Base-by-base conservation (phyloP, 768 basidiomycete species). In the Collybia sordida region DNA sequence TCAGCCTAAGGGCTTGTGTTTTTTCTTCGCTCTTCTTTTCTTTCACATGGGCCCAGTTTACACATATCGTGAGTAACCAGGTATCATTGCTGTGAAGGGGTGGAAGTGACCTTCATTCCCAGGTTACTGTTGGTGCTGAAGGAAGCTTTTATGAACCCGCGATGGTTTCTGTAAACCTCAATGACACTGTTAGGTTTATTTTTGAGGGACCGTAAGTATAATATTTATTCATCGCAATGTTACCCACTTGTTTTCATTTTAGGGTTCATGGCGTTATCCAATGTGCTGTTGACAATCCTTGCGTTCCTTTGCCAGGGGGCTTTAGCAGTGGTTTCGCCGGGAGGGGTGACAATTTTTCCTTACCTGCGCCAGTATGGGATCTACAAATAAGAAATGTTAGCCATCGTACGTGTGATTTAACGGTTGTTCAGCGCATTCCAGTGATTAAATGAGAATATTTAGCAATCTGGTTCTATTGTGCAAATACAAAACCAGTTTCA, bases 221-320 rank as follows among this genome's bases (percentile, higher is more conserved):
- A 22, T 4, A 18, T 4, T 34, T 25, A 35, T 38, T 23, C 25
- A n/a, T 46, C 15, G 17, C 11, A 18, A 14, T 42, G 18, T 35
- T 18, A 40, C 31, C 28, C 15, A 24, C 28, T 4, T 18, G 18
- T 24, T 6, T 18, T 3, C 22, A 35, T 22, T 38, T 2, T 25
- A 74, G 74, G 27, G 44, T 53, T 17, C 77, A 79, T 55, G 66
- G 70, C 8, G 71, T 75, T 6, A 71, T 75, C 0, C 73, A 79
- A 53, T 64, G 64, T 40, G 49, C 59, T 1, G 67, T 68, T 47
- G 63, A 65, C 0, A 48, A 58, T 9, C 77, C 78, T 2, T 79
- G 78, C 53, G 38, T 62, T 27, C 68, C 66, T 11, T 61, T 73
- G 9, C 46, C 52, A 0, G 73, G 72, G 3, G 75, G 75, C 3